Evolutionary conservation across 495 filamentous ascomycete genomes (phyloP), one percentile per base, ranked within the genome.

Genomic region (Copromyces sp.): DNA sequence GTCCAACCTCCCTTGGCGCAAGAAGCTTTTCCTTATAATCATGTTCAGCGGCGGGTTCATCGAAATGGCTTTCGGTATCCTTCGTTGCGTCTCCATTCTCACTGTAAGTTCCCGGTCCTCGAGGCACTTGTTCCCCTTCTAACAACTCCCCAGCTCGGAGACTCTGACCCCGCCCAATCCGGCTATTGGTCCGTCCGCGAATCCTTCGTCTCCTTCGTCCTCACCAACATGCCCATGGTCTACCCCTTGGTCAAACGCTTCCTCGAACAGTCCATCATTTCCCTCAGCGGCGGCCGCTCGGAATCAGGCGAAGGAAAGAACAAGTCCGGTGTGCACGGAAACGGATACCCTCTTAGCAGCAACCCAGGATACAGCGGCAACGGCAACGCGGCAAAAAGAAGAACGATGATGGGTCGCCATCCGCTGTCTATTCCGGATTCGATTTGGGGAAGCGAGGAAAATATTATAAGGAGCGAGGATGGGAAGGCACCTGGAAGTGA

Each of bases 171-270:
- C 42, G 74, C 78, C 16, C 83, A 88, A 82, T 86, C 87, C 9
- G 87, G 88, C 45, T 84, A 83, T 80, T 90, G 89, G 89, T 87
- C 89, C 69, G 85, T 87, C 73, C 87, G 88, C 68, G 89, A 90
- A 74, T 89, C 87, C 42, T 90, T 90, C 74, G 86, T 90, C 69
- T 87, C 86, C 3, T 83, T 89, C 39, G 77, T 89, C 37, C 84
- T 90, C 70, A 85, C 85, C 73, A 90, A 90, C 76, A 77, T 86
- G 29, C 89, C 89, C 8, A 89, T 90, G 85, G 81, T 90, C 42
- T 88, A 88, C 72, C 87, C 87, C 1, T 74, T 88, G 9, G 75
- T 86, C 72, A 72, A 42, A 41, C 68, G 41, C 17, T 72, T 74
- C 20, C 42, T 80, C n/a, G 78, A 80, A 14, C 83, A 83, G 3